Base-by-base conservation (phyloP, 768 basidiomycete species). In the Mycena kentingensis region DNA sequence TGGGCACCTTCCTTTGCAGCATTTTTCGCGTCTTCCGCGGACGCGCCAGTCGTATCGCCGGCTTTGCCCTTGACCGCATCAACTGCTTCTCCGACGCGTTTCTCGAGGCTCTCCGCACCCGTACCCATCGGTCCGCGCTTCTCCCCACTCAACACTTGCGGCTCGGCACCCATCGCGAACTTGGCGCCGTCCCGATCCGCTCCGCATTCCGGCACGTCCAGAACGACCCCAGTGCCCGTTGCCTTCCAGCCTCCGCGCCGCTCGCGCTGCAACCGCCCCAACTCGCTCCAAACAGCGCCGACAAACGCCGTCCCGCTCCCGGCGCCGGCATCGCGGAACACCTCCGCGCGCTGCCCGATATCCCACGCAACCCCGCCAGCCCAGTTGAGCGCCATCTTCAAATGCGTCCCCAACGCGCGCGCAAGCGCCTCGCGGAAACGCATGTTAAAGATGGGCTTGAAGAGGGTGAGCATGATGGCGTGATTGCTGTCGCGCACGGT, bases 81-180 rank as follows among this genome's bases (percentile, higher is more conserved):
- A 0, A 60, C 64, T 5, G 75, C 61, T 49, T 60, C 56, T 15
- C 47, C 54, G 15, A 73, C 51, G 4, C 68, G 72, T 46, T 80
- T 71, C 36, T 54, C 64, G 2, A 80, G 39, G 11, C 65, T 65
- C 57, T 73, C 77, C 3, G 82, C 74, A 4, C 73, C 74, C 2
- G 73, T 82, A 3, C 82, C 87, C 29, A 82, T 61, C 0, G 88
- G 88, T 0, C 87, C 88, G 3, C 72, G 76, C 74, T 90, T 88
- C 55, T 83, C 78, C 0, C 85, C 83, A 24, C 78, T 68, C 25
- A 90, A 66, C 27, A 90, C 80, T 72, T 90, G 88, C 29, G 88
- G 88, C 67, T 87, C 86, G 5, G 79, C 84, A 2, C 88, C 88
- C 71, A 89, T 69, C 0, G 87, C 88, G 42, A 90, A 78, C 43